phyloP scores from a whole-genome alignment of 768 basidiomycete genomes.

The Xerocomellus intermedius region DNA sequence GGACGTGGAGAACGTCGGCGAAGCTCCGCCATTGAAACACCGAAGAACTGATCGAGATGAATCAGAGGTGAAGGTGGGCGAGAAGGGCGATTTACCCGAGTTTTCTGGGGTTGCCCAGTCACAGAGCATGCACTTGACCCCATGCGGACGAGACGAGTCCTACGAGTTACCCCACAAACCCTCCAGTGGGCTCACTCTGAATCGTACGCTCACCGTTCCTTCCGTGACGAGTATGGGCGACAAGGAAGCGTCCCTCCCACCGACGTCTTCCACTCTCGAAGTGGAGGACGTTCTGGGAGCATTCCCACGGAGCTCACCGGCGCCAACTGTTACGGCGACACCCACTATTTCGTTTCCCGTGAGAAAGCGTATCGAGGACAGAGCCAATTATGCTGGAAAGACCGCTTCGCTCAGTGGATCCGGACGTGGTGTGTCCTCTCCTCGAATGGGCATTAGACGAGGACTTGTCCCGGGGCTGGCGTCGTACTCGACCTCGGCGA shows the following conservation, averaged over 20 bases:
- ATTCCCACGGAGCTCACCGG: neutral
- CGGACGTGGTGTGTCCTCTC: neutral
- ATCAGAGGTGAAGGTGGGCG: neutral
- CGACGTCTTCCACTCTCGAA: neutral
- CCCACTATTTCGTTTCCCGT: conserved; percentile 22
- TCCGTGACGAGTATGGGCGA: neutral
- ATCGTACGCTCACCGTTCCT: neutral
- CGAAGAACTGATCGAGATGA: conserved; percentile 12
- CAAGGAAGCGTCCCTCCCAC: neutral
- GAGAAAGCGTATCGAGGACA: conserved; percentile 10
- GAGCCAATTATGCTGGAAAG: neutral
- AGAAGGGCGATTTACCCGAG: neutral
- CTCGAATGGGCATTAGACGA: neutral
- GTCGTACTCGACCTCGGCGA: conserved; percentile 6
- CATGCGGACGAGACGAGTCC: neutral
- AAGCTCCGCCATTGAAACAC: conserved; percentile 12
- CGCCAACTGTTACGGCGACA: neutral
- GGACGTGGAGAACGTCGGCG: conserved; percentile 4
- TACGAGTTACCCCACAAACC: neutral
- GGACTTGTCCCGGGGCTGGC: neutral
- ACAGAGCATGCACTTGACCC: neutral
- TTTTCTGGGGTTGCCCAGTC: neutral
- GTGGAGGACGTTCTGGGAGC: neutral
- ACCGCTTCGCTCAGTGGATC: neutral
- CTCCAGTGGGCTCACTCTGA: neutral